Evolutionary conservation across 1,284 basidiomycete species (phyloP).

Genomic region (Cutaneotrichosporon spelunceum): DNA sequence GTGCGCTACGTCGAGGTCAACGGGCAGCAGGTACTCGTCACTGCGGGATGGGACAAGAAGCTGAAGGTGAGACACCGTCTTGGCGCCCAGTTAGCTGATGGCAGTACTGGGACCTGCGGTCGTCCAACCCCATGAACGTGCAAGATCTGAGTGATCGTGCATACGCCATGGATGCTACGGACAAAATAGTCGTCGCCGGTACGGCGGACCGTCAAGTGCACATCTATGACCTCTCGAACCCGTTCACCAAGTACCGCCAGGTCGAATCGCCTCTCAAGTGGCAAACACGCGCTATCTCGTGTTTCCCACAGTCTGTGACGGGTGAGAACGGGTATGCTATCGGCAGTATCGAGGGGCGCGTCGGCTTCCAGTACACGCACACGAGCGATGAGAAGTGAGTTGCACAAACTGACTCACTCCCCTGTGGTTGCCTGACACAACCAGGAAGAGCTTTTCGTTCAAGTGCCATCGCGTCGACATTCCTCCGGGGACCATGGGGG

Average conservation of each 20-base stretch:
- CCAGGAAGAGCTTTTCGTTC: conserved; percentile 84
- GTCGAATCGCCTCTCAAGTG: conserved; percentile 81
- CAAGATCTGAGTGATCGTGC: conserved; percentile 83
- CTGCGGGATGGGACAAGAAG: conserved; percentile 89
- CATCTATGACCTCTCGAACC: conserved; percentile 81
- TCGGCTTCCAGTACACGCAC: conserved; percentile 78
- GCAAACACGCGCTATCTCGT: conserved; percentile 87
- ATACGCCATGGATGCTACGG: conserved; percentile 57
- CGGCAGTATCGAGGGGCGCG: conserved; percentile 91
- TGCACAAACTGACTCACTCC: too few relatives aligned
- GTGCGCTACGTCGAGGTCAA: conserved; percentile 69
- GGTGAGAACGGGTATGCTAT: conserved; percentile 77
- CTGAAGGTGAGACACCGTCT: conserved; percentile 61
- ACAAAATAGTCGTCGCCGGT: conserved; percentile 74
- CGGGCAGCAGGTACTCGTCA: conserved; percentile 61
- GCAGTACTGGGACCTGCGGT: conserved; percentile 88
- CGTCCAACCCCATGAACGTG: conserved; percentile 67
- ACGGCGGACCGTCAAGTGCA: conserved; percentile 73
- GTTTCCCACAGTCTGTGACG: conserved; percentile 61
- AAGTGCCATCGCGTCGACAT: conserved; percentile 85
- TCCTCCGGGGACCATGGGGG: conserved; percentile 32
- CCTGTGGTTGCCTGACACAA: background rate
- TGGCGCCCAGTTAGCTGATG: background rate
- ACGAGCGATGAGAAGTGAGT: conserved; percentile 34
- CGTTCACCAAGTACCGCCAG: conserved; percentile 48